Evolutionary conservation across 306 rosid species (phyloP), one percentile per base, ranked within the genome.

Genomic region (Heteromeles arbutifolia): DNA sequence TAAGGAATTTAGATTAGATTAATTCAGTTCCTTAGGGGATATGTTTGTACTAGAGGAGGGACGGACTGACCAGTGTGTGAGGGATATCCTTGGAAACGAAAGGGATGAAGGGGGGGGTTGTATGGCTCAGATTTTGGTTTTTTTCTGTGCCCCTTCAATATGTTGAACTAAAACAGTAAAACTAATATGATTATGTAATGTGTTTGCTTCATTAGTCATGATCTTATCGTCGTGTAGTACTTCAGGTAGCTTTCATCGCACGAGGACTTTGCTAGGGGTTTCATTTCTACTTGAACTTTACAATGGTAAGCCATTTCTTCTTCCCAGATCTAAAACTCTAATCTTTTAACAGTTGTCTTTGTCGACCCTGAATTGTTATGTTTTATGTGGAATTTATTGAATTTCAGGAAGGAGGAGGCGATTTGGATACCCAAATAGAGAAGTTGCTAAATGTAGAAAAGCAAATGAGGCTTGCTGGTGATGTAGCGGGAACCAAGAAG

Each of bases 381-480:
- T n/a, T 21, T 10, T 41, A 3, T 67, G 59, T 26, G 56, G 57
- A 69, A 79, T 50, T 50, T 74, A 17, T 13, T 44, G 45, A 57
- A 66, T 6, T 82, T 69, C 62, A 93, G 98, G 97, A 88, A 75
- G 89, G 85, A 75, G 89, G 84, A 37, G 89, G 84, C 13, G 83
- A 86, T 77, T 79, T 93, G 61, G 97, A 90, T 70, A 81, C 84
- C 2, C 52, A 78, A 48, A 87, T 93, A 52, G 98, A 91, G 86
- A 88, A 88, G 66, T 64, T 93, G 77, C 89, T 93, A 58, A 91
- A 87, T 78, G 94, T 87, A 29, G 98, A 90, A 90, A 93, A 93
- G 83, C 93, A 91, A 85, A 88, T 87, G 93, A 87, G 98, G 62
- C 90, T 87, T 2, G 81, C 85, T 26, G 97, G 96, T 31, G 96